Evolutionary conservation across 371 early-diverging fungal species (phyloP), one percentile per base, ranked within the genome.

Genomic region (Syncephalastrum sp.): DNA sequence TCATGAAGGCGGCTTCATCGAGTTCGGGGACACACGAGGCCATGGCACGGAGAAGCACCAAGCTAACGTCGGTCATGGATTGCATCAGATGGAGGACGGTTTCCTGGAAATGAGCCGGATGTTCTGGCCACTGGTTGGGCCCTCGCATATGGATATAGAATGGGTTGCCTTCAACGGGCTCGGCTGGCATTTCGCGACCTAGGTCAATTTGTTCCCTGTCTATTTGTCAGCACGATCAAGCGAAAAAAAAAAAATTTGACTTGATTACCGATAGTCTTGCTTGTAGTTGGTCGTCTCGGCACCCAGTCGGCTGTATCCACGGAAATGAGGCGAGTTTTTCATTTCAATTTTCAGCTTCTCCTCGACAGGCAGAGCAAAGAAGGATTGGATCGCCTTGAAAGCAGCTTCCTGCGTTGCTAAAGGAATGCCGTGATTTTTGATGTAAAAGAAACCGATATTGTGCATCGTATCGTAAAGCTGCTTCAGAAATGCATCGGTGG

Each of bases 391-490:
- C 1, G 54, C 51, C 14, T 65, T 52, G 48, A 82, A 72, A 4
- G 84, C 74, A 0, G 53, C 57, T 5, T 69, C 45, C 16, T 81
- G 79, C 46, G 83, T 58, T 10, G 57, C 61, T 19, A 59, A 46
- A 0, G 79, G 50, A 21, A 87, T 64, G 16, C 70, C 70, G 38
- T 84, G 84, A 50, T 78, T 75, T 17, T 67, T 68, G 58, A 87
- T 68, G 59, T 86, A 85, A 43, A 87, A 86, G 47, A 87, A 86
- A 0, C 88, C 88, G 14, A 86, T 69, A 29, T 80, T 63, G 17
- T 77, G 72, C 52, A 84, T 72, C 2, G 83, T 79, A 23, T 79
- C 61, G 19, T 79, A 71, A 24, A 87, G 72, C 10, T 80, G 65
- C 1, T 48, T 50, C 10, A 87, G 68, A 50, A 87, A 82, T 6